These are phyloP conservation scores for Trametes villosa DNA, from an alignment of 768 basidiomycete species.

Conservation along the genomic window DNA sequence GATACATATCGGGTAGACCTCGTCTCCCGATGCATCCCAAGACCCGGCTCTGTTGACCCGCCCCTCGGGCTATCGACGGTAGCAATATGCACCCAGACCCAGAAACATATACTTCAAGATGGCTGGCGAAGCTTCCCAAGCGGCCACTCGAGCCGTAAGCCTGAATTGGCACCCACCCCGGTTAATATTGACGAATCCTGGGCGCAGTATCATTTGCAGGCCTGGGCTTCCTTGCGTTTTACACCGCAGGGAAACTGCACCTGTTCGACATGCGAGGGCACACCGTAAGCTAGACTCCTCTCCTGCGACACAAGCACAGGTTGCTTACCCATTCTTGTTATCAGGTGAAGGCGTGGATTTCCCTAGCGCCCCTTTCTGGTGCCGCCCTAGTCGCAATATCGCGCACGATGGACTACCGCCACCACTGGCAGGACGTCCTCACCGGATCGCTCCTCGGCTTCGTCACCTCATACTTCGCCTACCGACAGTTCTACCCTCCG, in stretches of 20 bases:
- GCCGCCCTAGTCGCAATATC: constrained; percentile 82
- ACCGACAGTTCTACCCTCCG: constrained; percentile 85
- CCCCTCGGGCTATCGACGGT: constrained; percentile 74
- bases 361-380: constrained; percentile 73
- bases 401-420: constrained; percentile 91
- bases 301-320: not conserved
- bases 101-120: constrained; percentile 63
- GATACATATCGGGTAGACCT: constrained; percentile 47
- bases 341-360: constrained; percentile 77
- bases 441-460: constrained; percentile 80
- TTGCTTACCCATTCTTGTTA: not conserved
- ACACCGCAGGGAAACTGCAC: constrained; percentile 91
- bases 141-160: constrained; percentile 86
- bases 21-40: constrained; percentile 73
- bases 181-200: too few species aligned
- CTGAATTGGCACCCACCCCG: too few species aligned
- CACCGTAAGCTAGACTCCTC: constrained; percentile 45
- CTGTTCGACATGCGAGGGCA: constrained; percentile 84
- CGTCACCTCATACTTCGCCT: constrained; percentile 70
- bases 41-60: constrained; percentile 63
- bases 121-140: constrained; percentile 94
- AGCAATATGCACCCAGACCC: constrained; percentile 78
- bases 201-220: constrained; percentile 87
- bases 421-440: constrained; percentile 92
- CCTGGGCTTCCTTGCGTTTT: constrained; percentile 85